A percentile compares a stretch with the other conserved stretches of the same genome.
These are phyloP conservation scores for Ensete glaucum DNA, from an alignment of 176 grass and related monocot species.

Conservation along the genomic window DNA sequence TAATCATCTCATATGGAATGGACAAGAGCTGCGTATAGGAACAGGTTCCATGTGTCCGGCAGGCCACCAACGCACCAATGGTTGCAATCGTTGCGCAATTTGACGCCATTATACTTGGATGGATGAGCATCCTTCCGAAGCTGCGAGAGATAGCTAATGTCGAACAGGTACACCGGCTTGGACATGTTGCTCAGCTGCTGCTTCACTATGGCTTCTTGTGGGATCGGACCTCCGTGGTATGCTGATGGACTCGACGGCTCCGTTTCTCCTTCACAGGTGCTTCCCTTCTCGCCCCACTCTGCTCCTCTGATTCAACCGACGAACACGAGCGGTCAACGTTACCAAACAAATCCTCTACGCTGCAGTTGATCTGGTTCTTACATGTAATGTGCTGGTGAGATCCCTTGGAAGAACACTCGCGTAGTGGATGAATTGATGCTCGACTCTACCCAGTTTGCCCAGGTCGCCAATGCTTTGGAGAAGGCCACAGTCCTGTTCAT, in stretches of 20 bases:
- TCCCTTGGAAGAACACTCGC: conserved; percentile 67
- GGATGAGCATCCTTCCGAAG: conserved; percentile 80
- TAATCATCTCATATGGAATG: too few relatives aligned
- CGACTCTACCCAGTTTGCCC: conserved; percentile 59
- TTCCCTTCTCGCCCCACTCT: conserved; percentile 47
- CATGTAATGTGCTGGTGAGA: conserved; percentile 72
- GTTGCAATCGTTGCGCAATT: conserved; percentile 58
- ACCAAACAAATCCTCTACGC: neutral
- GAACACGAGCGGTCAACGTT: neutral
- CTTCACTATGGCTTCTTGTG: conserved; percentile 47
- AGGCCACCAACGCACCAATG: conserved; percentile 82
- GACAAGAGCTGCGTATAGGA: conserved; percentile 62
- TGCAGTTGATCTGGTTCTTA: conserved; percentile 1
- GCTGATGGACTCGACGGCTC: conserved; percentile 32
- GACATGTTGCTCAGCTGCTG: conserved; percentile 33
- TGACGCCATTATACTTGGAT: conserved; percentile 54
- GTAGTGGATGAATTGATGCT: conserved; percentile 33
- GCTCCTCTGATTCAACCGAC: conserved; percentile 27
- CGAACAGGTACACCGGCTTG: conserved; percentile 71
- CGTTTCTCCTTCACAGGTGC: conserved; percentile 61
- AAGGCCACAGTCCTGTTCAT: conserved; percentile 72
- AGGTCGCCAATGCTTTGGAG: conserved; percentile 52
- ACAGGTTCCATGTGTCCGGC: conserved; percentile 66
- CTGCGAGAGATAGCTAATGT: conserved; percentile 64
- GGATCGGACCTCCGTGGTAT: conserved; percentile 41